Conservation (phyloP, 2,329 filamentous ascomycete genomes). For the Aspergillus sp. region DNA sequence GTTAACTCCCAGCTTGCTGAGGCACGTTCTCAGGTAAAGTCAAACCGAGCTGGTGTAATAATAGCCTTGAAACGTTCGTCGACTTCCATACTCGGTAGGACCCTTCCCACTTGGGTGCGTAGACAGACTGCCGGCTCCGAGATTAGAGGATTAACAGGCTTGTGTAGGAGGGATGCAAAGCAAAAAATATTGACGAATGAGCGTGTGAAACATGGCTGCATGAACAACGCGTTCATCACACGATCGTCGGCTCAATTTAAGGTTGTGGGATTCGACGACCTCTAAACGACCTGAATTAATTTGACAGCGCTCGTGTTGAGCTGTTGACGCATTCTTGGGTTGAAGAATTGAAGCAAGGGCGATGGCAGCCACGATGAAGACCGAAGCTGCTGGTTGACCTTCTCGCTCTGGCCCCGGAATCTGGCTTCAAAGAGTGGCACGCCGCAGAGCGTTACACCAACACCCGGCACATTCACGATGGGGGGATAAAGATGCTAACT, state of each 20-base stretch:
- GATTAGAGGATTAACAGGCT: neutral
- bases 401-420: too few species aligned
- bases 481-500: too few species aligned
- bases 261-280: neutral
- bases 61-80: neutral
- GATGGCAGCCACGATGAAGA: neutral
- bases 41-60: neutral
- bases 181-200: neutral
- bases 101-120: too few species aligned
- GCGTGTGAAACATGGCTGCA: neutral
- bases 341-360: neutral
- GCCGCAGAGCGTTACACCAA: neutral
- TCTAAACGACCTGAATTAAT: neutral
- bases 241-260: neutral
- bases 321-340: neutral
- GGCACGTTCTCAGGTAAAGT: neutral
- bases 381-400: neutral
- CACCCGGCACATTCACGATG: too few species aligned
- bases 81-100: too few species aligned
- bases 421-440: neutral
- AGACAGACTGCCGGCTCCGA: too few species aligned
- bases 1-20: neutral
- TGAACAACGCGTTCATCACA: conserved; percentile 1
- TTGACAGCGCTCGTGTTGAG: too few species aligned
- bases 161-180: neutral